These are phyloP conservation scores for Castanopsis chinensis DNA, from an alignment of 306 rosid species.

Conservation along the genomic window DNA sequence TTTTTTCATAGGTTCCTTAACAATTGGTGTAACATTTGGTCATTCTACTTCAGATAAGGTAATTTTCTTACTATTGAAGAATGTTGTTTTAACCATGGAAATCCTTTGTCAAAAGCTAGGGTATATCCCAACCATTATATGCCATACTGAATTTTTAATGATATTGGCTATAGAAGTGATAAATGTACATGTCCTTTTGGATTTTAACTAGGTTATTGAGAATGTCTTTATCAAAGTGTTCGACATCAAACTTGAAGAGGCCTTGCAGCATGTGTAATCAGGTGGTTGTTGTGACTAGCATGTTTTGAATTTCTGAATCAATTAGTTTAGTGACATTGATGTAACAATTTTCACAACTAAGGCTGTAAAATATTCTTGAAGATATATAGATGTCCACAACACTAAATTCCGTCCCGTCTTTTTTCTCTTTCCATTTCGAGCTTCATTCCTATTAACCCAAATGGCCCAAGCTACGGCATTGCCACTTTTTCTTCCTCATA, in stretches of 20 bases:
- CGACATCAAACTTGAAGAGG: constrained; percentile 79
- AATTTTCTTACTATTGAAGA: constrained; percentile 8
- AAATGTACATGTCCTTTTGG: neutral
- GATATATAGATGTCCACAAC: too few relatives aligned
- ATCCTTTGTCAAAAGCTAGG: neutral
- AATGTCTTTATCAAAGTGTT: constrained; percentile 78
- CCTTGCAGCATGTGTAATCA: constrained; percentile 49
- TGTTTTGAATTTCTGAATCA: neutral
- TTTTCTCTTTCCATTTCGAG: too few relatives aligned
- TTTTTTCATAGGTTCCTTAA: constrained; percentile 54
- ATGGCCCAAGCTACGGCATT: too few relatives aligned
- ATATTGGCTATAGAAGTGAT: neutral
- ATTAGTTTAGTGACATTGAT: neutral
- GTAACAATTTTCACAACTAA: too few relatives aligned
- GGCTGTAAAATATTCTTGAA: too few relatives aligned
- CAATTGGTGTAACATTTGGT: constrained; percentile 89
- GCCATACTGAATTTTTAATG: neutral
- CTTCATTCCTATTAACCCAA: too few relatives aligned
- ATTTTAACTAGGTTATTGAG: constrained; percentile 66
- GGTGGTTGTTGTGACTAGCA: neutral
- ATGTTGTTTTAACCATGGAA: neutral
- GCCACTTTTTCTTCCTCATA: too few relatives aligned
- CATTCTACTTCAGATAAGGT: constrained; percentile 99
- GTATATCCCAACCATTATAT: neutral
- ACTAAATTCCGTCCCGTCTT: too few relatives aligned